Conservation (phyloP, 2,329 filamentous ascomycete genomes). For the Botrytis sinoallii region DNA sequence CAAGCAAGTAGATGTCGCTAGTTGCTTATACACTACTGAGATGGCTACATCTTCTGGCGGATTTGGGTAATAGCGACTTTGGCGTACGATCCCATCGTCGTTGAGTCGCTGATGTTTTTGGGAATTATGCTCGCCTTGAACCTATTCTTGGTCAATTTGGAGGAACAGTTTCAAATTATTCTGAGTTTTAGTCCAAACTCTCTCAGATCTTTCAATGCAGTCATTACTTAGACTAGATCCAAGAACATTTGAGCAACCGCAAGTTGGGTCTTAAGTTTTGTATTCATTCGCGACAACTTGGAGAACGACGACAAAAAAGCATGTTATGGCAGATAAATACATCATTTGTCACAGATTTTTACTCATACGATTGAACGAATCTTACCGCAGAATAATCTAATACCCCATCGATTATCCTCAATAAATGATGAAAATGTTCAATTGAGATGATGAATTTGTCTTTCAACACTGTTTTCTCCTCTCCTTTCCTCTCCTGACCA, state of each 20-base stretch:
- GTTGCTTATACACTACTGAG: too few relatives aligned
- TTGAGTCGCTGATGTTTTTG: too few relatives aligned
- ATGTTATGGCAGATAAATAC: neutral
- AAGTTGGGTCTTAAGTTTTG: neutral
- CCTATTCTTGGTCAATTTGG: too few relatives aligned
- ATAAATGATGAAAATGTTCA: neutral
- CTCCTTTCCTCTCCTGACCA: neutral
- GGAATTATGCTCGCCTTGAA: too few relatives aligned
- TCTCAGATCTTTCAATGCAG: too few relatives aligned
- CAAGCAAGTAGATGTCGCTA: too few relatives aligned
- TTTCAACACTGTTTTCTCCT: neutral
- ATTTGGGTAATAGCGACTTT: too few relatives aligned
- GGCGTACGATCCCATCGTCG: accelerated
- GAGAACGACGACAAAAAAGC: neutral
- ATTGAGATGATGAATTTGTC: neutral
- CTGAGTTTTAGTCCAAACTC: too few relatives aligned
- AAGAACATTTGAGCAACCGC: neutral
- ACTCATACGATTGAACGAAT: neutral
- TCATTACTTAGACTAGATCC: too few relatives aligned
- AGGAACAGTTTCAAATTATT: too few relatives aligned
- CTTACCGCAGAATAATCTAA: neutral
- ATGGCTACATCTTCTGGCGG: too few relatives aligned
- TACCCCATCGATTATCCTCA: neutral
- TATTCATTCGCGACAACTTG: neutral
- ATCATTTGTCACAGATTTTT: accelerated